Conservation (phyloP, 768 basidiomycete species). For the Amanita exitialis region DNA sequence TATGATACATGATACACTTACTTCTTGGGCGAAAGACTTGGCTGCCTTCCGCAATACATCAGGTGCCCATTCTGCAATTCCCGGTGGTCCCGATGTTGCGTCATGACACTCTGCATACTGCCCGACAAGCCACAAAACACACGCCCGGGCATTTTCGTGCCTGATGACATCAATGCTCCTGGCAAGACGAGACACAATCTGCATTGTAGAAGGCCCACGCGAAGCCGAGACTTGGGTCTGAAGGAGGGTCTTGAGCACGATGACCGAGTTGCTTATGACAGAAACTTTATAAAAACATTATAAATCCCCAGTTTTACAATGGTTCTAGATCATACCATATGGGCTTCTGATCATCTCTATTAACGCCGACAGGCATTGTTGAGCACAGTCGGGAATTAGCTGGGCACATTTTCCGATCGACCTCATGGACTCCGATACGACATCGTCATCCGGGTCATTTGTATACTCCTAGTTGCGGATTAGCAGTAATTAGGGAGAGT, state of each 20-base stretch:
- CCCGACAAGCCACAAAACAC: slow-evolving; percentile 88
- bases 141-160: slow-evolving; percentile 76
- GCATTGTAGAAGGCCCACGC: slow-evolving; percentile 17
- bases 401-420: slow-evolving; percentile 74
- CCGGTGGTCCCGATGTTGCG: slow-evolving; percentile 31
- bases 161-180: slow-evolving; percentile 68
- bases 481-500: background rate
- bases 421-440: slow-evolving; percentile 64
- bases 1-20: slow-evolving; percentile 16
- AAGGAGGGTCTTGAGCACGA: slow-evolving; percentile 79
- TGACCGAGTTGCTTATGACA: slow-evolving; percentile 70
- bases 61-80: slow-evolving; percentile 72
- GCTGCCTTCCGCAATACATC: slow-evolving; percentile 79
- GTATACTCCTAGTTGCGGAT: slow-evolving; percentile 54
- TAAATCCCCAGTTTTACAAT: background rate
- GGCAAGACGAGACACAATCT: slow-evolving; percentile 70
- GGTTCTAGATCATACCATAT: slow-evolving; percentile 42
- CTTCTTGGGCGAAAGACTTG: slow-evolving; percentile 68
- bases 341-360: slow-evolving; percentile 72
- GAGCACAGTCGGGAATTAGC: slow-evolving; percentile 54
- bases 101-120: slow-evolving; percentile 56
- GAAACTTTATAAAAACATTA: slow-evolving; percentile 35
- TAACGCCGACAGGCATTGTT: slow-evolving; percentile 66
- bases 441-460: slow-evolving; percentile 62
- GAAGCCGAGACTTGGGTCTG: slow-evolving; percentile 45